Conservation (phyloP, 1,139 yeast genomes). For the Chernovozyma sophiae-reginae region DNA sequence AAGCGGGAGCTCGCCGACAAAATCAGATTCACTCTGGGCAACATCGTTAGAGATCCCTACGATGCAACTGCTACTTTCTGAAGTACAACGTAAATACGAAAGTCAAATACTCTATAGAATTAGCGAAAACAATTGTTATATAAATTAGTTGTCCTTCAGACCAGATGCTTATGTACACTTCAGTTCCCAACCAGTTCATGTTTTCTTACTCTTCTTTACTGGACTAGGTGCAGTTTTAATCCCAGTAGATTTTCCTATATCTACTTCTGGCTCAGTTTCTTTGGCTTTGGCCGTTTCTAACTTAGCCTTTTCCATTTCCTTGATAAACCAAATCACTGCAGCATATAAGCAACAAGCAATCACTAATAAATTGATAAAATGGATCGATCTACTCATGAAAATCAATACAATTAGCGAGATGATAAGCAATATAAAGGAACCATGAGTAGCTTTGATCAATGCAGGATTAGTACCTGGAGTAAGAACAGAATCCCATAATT, state of each 20-base stretch:
- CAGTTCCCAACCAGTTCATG: not conserved
- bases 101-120: too few relatives aligned
- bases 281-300: constrained; percentile 17
- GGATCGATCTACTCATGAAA: constrained; percentile 63
- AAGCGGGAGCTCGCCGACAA: too few relatives aligned
- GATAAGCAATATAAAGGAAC: constrained; percentile 28
- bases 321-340: constrained; percentile 82
- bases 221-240: not conserved
- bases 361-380: constrained; percentile 68
- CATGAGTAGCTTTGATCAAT: constrained; percentile 59
- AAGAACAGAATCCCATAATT: constrained; percentile 85
- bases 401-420: constrained; percentile 54
- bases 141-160: too few relatives aligned
- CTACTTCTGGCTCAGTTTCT: constrained; percentile 10
- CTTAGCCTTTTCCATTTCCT: constrained; percentile 58
- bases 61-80: too few relatives aligned
- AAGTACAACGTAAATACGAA: too few relatives aligned
- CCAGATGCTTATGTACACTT: too few relatives aligned
- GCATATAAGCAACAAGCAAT: constrained; percentile 73
- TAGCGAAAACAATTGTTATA: too few relatives aligned
- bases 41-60: too few relatives aligned
- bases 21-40: too few relatives aligned
- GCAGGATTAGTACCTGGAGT: constrained; percentile 96
- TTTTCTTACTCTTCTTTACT: constrained; percentile 1
- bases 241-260: not conserved